Conservation (phyloP, 352 stramenopile genomes). For the Phytophthora sp. region DNA sequence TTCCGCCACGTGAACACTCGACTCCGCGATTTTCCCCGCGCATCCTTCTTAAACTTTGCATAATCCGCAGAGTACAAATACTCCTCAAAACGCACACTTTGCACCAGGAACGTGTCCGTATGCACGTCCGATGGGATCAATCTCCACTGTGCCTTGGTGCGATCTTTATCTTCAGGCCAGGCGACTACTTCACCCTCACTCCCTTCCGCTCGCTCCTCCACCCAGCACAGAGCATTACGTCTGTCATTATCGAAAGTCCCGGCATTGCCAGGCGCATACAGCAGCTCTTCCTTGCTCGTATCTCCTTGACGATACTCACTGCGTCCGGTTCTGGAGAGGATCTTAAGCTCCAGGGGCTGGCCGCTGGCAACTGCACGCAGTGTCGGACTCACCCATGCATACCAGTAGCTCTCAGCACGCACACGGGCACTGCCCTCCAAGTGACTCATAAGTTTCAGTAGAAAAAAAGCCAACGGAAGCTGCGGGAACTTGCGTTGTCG, state of each 20-base stretch:
- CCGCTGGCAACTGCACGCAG: constrained; percentile 57
- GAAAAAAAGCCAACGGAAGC: constrained; percentile 71
- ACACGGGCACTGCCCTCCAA: constrained; percentile 63
- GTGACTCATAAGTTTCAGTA: constrained; percentile 68
- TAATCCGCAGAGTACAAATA: constrained; percentile 75
- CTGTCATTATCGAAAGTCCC: constrained; percentile 59
- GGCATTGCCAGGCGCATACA: constrained; percentile 53
- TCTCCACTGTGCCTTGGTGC: constrained; percentile 60
- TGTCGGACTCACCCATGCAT: constrained; percentile 65
- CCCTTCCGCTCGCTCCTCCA: constrained; percentile 27
- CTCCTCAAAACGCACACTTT: constrained; percentile 62
- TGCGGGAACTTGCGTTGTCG: constrained; percentile 56
- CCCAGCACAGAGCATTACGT: constrained; percentile 57
- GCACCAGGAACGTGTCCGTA: constrained; percentile 70
- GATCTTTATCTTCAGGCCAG: constrained; percentile 45
- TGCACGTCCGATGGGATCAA: constrained; percentile 63
- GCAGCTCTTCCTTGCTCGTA: constrained; percentile 41
- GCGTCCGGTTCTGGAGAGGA: constrained; percentile 35
- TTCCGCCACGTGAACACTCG: constrained; percentile 74
- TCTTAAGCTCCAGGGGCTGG: constrained; percentile 47
- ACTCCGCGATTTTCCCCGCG: constrained; percentile 52
- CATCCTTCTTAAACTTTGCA: constrained; percentile 68
- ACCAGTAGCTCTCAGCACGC: constrained; percentile 68
- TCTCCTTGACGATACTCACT: constrained; percentile 36
- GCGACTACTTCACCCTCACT: constrained; percentile 18